Percentiles rank a stretch among this genome's conserved stretches.
Conservation (phyloP, 1,284 basidiomycete genomes). For the Boletellus deceptivus region DNA sequence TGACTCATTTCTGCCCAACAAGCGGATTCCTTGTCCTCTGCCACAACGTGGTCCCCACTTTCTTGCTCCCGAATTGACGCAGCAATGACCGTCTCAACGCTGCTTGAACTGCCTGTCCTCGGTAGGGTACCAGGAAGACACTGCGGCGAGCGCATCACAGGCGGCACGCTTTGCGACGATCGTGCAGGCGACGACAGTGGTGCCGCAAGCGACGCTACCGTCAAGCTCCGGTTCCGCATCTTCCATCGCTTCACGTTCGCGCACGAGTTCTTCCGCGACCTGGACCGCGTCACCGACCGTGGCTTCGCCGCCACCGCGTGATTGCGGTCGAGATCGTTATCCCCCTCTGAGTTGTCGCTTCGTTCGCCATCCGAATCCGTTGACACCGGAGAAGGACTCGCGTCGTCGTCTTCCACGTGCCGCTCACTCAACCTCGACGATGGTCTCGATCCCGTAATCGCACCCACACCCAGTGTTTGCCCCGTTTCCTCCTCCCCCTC, state of each 20-base stretch:
- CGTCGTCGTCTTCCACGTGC: slow-evolving; percentile 41
- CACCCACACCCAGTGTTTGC: too few relatives aligned
- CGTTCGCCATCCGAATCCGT: slow-evolving; percentile 50
- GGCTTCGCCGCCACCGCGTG: slow-evolving; percentile 2
- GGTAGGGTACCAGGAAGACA: neutral
- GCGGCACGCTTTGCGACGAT: slow-evolving; percentile 7
- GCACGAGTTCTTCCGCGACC: slow-evolving; percentile 20
- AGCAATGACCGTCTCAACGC: slow-evolving; percentile 66
- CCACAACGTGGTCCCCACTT: slow-evolving; percentile 11
- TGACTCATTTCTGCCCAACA: slow-evolving; percentile 31
- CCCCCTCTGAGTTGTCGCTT: slow-evolving; percentile 30
- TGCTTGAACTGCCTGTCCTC: slow-evolving; percentile 58
- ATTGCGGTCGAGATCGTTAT: neutral
- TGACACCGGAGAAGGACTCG: slow-evolving; percentile 46
- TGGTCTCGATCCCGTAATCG: too few relatives aligned
- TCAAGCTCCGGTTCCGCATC: slow-evolving; percentile 57
- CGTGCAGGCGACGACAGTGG: slow-evolving; percentile 23
- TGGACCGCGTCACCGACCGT: slow-evolving; percentile 14
- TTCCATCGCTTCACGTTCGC: slow-evolving; percentile 13
- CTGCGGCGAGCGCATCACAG: neutral
- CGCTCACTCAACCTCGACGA: slow-evolving; percentile 4
- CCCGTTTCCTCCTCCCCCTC: slow-evolving; percentile 1
- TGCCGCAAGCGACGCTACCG: slow-evolving; percentile 53
- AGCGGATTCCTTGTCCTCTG: slow-evolving; percentile 4
- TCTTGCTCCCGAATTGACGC: slow-evolving; percentile 35